These are phyloP conservation scores for Trametes meyenii DNA, from an alignment of 768 basidiomycete species.

Conservation along the genomic window DNA sequence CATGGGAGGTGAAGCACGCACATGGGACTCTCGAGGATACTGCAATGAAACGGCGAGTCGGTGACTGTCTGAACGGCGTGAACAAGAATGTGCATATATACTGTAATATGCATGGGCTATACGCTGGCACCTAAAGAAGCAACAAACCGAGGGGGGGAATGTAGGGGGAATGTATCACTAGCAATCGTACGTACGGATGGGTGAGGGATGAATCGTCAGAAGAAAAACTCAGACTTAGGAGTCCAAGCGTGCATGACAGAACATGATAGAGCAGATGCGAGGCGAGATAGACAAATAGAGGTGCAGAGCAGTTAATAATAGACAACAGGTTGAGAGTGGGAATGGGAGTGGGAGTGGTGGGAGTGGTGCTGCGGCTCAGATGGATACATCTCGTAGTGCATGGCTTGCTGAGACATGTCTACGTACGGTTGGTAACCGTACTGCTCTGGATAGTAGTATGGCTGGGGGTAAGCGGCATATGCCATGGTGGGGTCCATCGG, in stretches of 20 bases:
- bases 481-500: slow-evolving; percentile 47
- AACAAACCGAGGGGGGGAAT: slow-evolving; percentile 1
- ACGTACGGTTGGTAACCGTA: slow-evolving; percentile 70
- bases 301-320: slow-evolving; percentile 55
- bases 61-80: background rate
- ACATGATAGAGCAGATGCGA: slow-evolving; percentile 32
- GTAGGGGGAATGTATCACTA: background rate
- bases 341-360: slow-evolving; percentile 40
- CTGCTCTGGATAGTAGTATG: slow-evolving; percentile 73
- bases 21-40: background rate
- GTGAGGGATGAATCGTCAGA: slow-evolving; percentile 1
- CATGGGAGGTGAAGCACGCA: background rate
- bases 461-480: slow-evolving; percentile 62
- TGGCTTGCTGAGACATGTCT: slow-evolving; percentile 66
- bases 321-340: slow-evolving; percentile 37
- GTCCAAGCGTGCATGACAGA: slow-evolving; percentile 24
- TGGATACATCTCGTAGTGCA: slow-evolving; percentile 69
- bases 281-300: slow-evolving; percentile 14
- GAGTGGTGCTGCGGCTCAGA: slow-evolving; percentile 46
- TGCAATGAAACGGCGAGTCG: background rate
- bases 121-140: slow-evolving; percentile 12
- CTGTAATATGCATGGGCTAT: slow-evolving; percentile 18
- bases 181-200: slow-evolving; percentile 4
- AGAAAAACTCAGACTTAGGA: slow-evolving; percentile 1
- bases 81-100: slow-evolving; percentile 18